A percentile compares a stretch with the other conserved stretches of the same genome.
These are phyloP conservation scores for Filosporella fistucella DNA, from an alignment of 495 filamentous ascomycete species.

Conservation along the genomic window DNA sequence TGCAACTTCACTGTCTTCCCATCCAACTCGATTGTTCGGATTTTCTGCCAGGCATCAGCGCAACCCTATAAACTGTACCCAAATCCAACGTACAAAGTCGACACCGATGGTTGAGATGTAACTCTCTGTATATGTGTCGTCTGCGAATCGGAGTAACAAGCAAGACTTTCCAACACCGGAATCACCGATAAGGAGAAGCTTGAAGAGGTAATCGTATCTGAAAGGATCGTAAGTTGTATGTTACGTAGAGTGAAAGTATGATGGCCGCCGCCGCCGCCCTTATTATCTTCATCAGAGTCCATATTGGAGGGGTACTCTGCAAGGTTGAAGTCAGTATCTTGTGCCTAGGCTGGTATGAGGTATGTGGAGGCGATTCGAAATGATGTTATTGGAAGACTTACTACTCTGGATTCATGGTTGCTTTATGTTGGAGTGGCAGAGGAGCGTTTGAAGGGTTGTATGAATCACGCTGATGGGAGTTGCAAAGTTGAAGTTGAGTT, in stretches of 20 bases:
- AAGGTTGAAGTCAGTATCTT: slow-evolving; percentile 17
- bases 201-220: slow-evolving; percentile 99
- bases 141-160: slow-evolving; percentile 92
- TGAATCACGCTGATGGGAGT: slow-evolving; percentile 7
- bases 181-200: slow-evolving; percentile 99
- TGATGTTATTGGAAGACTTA: slow-evolving; percentile 43
- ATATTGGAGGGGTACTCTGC: slow-evolving; percentile 15
- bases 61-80: slow-evolving; percentile 2
- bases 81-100: slow-evolving; percentile 74
- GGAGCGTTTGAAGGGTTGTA: background rate
- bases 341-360: no score
- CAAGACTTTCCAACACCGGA: slow-evolving; percentile 99
- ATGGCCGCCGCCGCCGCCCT: background rate
- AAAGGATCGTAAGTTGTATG: slow-evolving; percentile 21
- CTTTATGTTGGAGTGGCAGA: slow-evolving; percentile 1
- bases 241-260: no score
- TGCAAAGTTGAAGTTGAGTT: slow-evolving; percentile 10
- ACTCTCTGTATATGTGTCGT: slow-evolving; percentile 99
- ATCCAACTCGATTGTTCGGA: slow-evolving; percentile 98
- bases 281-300: slow-evolving; percentile 9
- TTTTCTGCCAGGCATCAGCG: slow-evolving; percentile 68
- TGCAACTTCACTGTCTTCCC: slow-evolving; percentile 99
- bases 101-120: slow-evolving; percentile 99
- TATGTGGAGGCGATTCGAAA: slow-evolving; percentile 9
- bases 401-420: slow-evolving; percentile 92